phyloP scores from a whole-genome alignment of 2,329 filamentous ascomycete genomes.

The Davidsoniella neocaledoniae region DNA sequence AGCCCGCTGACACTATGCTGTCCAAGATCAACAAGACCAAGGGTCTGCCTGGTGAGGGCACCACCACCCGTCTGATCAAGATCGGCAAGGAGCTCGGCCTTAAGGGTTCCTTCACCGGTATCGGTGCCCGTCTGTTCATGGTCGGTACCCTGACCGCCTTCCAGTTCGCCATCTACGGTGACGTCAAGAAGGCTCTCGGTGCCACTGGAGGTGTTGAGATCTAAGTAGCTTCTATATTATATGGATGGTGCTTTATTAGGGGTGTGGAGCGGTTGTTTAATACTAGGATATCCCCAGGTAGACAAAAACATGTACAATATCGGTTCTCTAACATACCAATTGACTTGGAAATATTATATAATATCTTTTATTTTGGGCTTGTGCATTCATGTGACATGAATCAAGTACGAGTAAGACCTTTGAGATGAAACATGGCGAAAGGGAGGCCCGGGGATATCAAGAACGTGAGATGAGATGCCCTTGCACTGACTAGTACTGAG shows the following conservation, averaged over 20 bases:
- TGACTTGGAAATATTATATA: no score
- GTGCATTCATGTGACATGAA: no score
- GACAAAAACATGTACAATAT: conserved; percentile 13
- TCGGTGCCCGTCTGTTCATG: conserved; percentile 51
- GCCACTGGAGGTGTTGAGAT: conserved; percentile 67
- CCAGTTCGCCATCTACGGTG: conserved; percentile 82
- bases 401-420: no score
- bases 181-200: conserved; percentile 51
- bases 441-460: no score
- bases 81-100: conserved; percentile 74
- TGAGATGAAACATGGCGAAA: no score
- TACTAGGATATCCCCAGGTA: conserved; percentile 13
- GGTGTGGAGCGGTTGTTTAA: conserved; percentile 11
- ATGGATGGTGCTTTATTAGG: conserved; percentile 3
- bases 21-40: conserved; percentile 94
- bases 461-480: no score
- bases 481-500: no score
- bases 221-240: conserved; percentile 17
- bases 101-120: conserved; percentile 61
- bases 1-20: conserved; percentile 87
- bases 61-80: conserved; percentile 65
- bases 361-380: no score
- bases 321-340: not conserved
- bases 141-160: conserved; percentile 59
- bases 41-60: conserved; percentile 73